These are phyloP conservation scores for Pichia exigua DNA, from an alignment of 805 yeast species.

Conservation along the genomic window DNA sequence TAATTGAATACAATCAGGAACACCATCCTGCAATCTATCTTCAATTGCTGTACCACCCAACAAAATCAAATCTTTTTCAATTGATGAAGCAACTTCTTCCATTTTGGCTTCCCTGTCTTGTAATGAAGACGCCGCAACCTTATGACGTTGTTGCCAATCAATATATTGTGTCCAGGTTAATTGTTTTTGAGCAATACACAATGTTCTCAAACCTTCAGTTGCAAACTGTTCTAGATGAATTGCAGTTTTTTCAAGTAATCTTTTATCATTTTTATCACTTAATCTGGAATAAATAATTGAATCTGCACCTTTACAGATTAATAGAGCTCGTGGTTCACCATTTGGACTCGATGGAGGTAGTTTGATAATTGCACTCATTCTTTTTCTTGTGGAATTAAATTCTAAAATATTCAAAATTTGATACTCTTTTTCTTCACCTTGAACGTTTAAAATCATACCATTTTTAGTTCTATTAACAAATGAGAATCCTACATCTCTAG, in stretches of 20 bases:
- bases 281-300: slow-evolving; percentile 68
- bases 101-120: slow-evolving; percentile 58
- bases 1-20: slow-evolving; percentile 68
- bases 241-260: slow-evolving; percentile 52
- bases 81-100: slow-evolving; percentile 67
- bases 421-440: slow-evolving; percentile 63
- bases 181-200: slow-evolving; percentile 71
- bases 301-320: slow-evolving; percentile 83
- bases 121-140: slow-evolving; percentile 56
- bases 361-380: slow-evolving; percentile 79
- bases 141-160: slow-evolving; percentile 57
- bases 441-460: slow-evolving; percentile 60
- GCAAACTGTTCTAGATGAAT: slow-evolving; percentile 71
- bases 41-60: slow-evolving; percentile 85
- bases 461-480: slow-evolving; percentile 59
- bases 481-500: slow-evolving; percentile 67
- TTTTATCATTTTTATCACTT: slow-evolving; percentile 36
- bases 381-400: slow-evolving; percentile 77
- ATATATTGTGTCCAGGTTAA: slow-evolving; percentile 53
- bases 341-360: slow-evolving; percentile 42
- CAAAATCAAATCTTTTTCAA: slow-evolving; percentile 57
- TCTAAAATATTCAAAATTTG: slow-evolving; percentile 65
- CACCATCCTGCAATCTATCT: slow-evolving; percentile 80
- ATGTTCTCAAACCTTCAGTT: slow-evolving; percentile 74
- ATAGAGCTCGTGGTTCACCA: slow-evolving; percentile 49